phyloP scores from a whole-genome alignment of 257 asterid species.

The Solanum pimpinellifolium region DNA sequence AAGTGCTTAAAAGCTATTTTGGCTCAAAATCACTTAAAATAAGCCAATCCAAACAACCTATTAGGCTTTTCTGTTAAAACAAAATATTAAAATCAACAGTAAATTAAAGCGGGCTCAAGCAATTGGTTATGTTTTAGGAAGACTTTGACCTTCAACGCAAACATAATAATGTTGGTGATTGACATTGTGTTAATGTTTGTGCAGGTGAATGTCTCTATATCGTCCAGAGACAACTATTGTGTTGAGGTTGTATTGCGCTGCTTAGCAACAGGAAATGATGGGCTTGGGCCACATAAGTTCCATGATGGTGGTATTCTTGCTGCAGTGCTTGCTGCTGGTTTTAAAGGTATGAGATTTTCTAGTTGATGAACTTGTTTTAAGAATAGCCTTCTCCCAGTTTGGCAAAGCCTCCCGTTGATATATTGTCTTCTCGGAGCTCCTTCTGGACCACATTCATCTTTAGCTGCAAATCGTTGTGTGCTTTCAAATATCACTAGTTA shows the following conservation, averaged over 20 bases:
- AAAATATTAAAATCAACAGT: neutral
- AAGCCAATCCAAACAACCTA: neutral
- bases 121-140: neutral
- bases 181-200: neutral
- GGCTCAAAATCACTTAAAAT: neutral
- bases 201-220: constrained; percentile 64
- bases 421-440: neutral
- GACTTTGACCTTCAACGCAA: neutral
- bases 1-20: neutral
- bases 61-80: neutral
- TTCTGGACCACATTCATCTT: neutral
- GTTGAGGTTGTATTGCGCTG: constrained; percentile 81
- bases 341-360: constrained; percentile 52
- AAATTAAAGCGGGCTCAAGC: neutral
- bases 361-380: neutral
- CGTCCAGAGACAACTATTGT: constrained; percentile 48
- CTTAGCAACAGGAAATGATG: constrained; percentile 81
- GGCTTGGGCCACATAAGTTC: constrained; percentile 67
- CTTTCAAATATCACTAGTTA: neutral
- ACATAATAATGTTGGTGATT: neutral
- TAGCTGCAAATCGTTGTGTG: neutral
- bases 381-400: neutral
- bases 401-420: neutral
- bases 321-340: constrained; percentile 71
- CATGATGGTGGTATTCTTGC: constrained; percentile 91